Evolutionary conservation across 345 rosid genomes (phyloP), one percentile per base, ranked within the genome.

Genomic region (Eucalyptus cloeziana): DNA sequence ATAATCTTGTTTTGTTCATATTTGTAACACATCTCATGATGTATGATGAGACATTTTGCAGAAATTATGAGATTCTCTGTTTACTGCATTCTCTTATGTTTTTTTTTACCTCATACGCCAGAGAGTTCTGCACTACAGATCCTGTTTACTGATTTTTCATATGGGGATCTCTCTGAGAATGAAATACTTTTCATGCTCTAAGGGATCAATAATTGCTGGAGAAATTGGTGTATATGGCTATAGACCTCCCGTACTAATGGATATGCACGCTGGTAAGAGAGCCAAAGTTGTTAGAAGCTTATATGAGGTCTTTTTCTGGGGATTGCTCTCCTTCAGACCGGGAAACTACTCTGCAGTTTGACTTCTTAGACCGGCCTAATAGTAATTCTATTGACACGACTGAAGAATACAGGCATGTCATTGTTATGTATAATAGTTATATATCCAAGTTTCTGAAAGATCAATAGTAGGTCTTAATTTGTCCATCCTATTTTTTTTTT

Each of bases 261-360:
- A 97, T 89, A 97, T 96, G 99, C 96, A 95, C 87, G 98, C 98
- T 89, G 97, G 98, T 86, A 97, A 96, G 94, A 95, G 98, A 92
- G 98, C 95, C 92, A 95, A 94, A 94, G 98, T 95, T 85, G 93
- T 95, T 88, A 93, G 95, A 96, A 86, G 96, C 94, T 10, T 97
- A 96, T 91, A 94, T 91, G 96, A 94, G 98, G 93, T 94, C 95
- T 37, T 96, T 97, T 92, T 92, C 95, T 87, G 97, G 97, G 87
- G 96, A 93, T 92, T 96, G 98, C 92, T 97, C 97, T 87, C 98
- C 98, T 62, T 88, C 97, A 16, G 96, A 95, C 93, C 92, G 95
- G 91, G 99, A 97, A 90, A 94, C 99, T 89, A 97, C 98, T 90
- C 91, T 96, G 93, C 97, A 96, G 99, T 97, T 94, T 69, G 45